Conservation (phyloP, 2,329 filamentous ascomycete species). For the Dryadomyces sulphureus region DNA sequence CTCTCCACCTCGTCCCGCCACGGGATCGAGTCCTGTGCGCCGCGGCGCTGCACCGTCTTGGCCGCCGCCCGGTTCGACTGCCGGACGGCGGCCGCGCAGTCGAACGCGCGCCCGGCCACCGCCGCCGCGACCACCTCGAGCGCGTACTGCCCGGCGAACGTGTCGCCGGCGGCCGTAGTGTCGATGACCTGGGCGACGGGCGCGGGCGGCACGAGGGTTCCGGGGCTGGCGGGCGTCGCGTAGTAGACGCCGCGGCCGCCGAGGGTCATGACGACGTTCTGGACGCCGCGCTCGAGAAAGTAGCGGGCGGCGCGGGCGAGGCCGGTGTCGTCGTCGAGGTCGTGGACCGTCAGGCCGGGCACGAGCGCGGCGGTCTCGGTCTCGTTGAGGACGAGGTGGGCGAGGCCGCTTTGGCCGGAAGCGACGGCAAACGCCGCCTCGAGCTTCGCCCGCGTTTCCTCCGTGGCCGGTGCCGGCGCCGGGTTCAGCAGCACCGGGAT, state of each 20-base stretch:
- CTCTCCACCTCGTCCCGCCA: constrained; percentile 36
- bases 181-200: constrained; percentile 64
- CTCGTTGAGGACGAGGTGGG: constrained; percentile 60
- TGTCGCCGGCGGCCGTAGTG: constrained; percentile 88
- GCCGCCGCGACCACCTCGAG: constrained; percentile 46
- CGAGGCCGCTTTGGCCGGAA: constrained; percentile 24
- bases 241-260: constrained; percentile 68
- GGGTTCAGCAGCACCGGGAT: constrained; percentile 55
- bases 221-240: constrained; percentile 25
- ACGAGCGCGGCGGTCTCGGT: constrained; percentile 54
- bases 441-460: constrained; percentile 35
- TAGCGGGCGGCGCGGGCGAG: constrained; percentile 25
- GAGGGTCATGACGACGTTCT: constrained; percentile 70
- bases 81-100: constrained; percentile 43
- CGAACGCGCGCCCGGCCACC: constrained; percentile 21
- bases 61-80: constrained; percentile 49
- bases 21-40: constrained; percentile 53
- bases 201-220: constrained; percentile 43
- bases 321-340: constrained; percentile 20
- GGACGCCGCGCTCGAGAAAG: constrained; percentile 51
- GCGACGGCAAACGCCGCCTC: constrained; percentile 29
- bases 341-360: constrained; percentile 23
- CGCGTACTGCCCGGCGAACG: constrained; percentile 81
- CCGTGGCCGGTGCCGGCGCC: constrained; percentile 50
- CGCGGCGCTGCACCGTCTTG: constrained; percentile 48